A percentile compares a stretch with the other conserved stretches of the same genome.
These are phyloP conservation scores for Colletotrichum ledebouriae DNA, from an alignment of 2,329 filamentous ascomycete species.

Conservation along the genomic window DNA sequence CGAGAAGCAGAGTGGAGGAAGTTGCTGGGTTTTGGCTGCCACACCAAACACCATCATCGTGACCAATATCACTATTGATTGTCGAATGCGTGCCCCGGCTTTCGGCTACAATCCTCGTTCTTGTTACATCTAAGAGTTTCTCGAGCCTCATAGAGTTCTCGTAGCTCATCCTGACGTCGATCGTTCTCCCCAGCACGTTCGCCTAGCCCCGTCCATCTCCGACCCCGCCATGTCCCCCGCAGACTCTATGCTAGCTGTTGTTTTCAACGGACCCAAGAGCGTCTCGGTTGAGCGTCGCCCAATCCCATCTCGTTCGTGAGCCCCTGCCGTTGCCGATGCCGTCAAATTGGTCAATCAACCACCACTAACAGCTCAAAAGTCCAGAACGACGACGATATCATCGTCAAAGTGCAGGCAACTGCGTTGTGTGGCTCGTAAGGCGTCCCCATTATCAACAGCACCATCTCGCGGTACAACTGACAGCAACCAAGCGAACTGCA, in stretches of 20 bases:
- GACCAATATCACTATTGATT: not conserved
- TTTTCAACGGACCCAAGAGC: slow-evolving; percentile 84
- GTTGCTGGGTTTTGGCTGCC: not conserved
- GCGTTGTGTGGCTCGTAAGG: slow-evolving; percentile 88
- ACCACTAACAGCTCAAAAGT: slow-evolving; percentile 58
- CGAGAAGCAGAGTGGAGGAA: slow-evolving; percentile 1
- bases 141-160: not conserved
- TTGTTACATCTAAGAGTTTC: not conserved
- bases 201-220: not conserved
- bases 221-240: slow-evolving; percentile 32
- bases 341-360: not conserved
- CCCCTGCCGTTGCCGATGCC: not conserved
- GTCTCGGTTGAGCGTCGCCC: slow-evolving; percentile 84
- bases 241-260: slow-evolving; percentile 84
- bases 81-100: not conserved
- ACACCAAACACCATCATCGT: not conserved
- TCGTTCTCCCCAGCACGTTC: not conserved
- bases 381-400: slow-evolving; percentile 78
- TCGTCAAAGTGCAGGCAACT: slow-evolving; percentile 86
- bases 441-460: slow-evolving; percentile 41
- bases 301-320: slow-evolving; percentile 72
- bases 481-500: slow-evolving; percentile 78
- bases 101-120: not conserved
- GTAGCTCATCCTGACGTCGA: not conserved
- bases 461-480: slow-evolving; percentile 21